A percentile compares a stretch with the other conserved stretches of the same genome.
phyloP scores from a whole-genome alignment of 176 grass and related monocot species.

The Paspalum notatum region DNA sequence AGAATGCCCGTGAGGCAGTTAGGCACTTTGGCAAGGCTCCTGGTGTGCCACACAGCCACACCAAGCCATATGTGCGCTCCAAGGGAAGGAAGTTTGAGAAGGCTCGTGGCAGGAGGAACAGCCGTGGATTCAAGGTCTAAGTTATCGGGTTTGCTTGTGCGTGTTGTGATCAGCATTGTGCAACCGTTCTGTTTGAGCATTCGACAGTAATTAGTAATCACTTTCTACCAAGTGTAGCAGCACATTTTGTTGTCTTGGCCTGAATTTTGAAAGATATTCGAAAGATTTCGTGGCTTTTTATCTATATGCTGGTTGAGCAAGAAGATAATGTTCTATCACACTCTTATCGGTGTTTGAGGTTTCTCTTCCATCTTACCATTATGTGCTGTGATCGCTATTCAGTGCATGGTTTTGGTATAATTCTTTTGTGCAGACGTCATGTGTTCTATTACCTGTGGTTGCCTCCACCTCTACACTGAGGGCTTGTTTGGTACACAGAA shows the following conservation, averaged over 20 bases:
- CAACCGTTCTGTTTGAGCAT: constrained; percentile 35
- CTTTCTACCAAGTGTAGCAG: constrained; percentile 40
- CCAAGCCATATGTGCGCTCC: constrained; percentile 75
- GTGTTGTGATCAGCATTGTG: background rate
- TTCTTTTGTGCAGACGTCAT: no score
- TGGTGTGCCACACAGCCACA: constrained; percentile 81
- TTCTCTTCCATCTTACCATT: background rate
- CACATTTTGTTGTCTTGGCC: constrained; percentile 12
- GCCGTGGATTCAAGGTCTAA: constrained; percentile 80
- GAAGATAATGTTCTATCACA: constrained; percentile 31
- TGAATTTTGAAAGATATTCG: constrained; percentile 40
- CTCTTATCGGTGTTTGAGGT: background rate
- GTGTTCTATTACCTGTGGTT: no score
- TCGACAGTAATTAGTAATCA: constrained; percentile 44
- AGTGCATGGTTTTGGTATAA: no score
- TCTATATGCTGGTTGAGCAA: background rate
- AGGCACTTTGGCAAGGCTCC: constrained; percentile 77
- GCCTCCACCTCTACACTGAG: no score
- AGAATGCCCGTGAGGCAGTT: constrained; percentile 78
- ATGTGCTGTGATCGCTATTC: background rate
- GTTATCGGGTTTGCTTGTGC: background rate
- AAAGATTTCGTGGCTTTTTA: background rate
- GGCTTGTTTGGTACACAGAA: no score
- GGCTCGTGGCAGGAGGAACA: constrained; percentile 75
- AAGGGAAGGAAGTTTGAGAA: constrained; percentile 84